Evolutionary conservation across 768 basidiomycete genomes (phyloP), one percentile per base, ranked within the genome.

Genomic region (Lentinula raphanica): DNA sequence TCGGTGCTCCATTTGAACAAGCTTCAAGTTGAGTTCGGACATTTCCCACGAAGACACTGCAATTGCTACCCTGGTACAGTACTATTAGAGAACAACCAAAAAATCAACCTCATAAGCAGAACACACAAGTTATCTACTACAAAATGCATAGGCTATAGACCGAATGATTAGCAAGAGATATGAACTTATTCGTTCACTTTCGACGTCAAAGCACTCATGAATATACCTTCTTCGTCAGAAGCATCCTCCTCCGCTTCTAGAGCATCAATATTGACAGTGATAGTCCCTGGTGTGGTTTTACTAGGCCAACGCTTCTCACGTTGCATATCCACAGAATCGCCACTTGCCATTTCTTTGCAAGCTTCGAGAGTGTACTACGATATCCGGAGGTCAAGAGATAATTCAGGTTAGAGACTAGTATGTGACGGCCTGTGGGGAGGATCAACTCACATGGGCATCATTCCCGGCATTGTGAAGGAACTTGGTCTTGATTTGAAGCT

Each of bases 381-480:
- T 54, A 40, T 17, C 23, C 21, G 19, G n/a, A 54, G 51, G 19
- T 55, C 8, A 48, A 35, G 50, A 15, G 56, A 36, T 25, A 11
- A 13, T 38, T 61, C 15, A 64, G n/a, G 35, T 32, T 5, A 19
- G 25, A 42, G 36, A 38, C n/a, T n/a, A n/a, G n/a, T n/a, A n/a
- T n/a, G n/a, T n/a, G n/a, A n/a, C n/a, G n/a, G n/a, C n/a, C n/a
- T n/a, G n/a, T n/a, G n/a, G 49, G 17, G 4, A 54, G 15, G 8
- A 59, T 2, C 40, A 32, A 72, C 85, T 40, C 63, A 92, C 92
- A 67, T 87, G 79, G 1, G 92, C 91, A 68, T 94, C 90, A 65
- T 93, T 94, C 0, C 91, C 92, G 1, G 90, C 91, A 65, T 94
- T 95, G 76, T 93, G 93, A 58, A 88, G 62, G 63, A 77, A 74